A percentile compares a stretch with the other conserved stretches of the same genome.
phyloP scores from a whole-genome alignment of 2,329 filamentous ascomycete species.

The Colletotrichum spinosum region DNA sequence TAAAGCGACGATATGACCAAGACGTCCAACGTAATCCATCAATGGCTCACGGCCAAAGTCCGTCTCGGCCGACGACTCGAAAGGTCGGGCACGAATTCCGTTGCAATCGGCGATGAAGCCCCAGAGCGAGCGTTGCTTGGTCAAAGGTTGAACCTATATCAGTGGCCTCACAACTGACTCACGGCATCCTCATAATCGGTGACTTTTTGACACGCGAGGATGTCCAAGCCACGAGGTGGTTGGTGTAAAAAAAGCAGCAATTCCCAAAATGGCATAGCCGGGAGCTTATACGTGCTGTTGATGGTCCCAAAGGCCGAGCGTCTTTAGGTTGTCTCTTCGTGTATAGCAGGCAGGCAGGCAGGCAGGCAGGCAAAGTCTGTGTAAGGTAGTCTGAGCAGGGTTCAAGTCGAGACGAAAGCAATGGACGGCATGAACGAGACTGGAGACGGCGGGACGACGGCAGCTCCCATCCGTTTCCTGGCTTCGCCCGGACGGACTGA shows the following conservation, averaged over 20 bases:
- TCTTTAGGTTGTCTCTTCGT: constrained; percentile 6
- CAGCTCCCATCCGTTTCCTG: constrained; percentile 2
- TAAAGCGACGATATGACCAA: neutral
- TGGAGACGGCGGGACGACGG: neutral
- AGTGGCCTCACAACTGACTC: neutral
- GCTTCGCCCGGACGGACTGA: neutral
- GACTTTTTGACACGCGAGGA: constrained; percentile 18
- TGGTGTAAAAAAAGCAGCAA: constrained; percentile 24
- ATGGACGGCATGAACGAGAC: too few species aligned
- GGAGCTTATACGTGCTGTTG: neutral
- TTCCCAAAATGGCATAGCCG: constrained; percentile 8
- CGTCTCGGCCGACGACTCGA: constrained; percentile 2
- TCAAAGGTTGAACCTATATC: neutral
- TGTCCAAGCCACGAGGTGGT: constrained; percentile 11
- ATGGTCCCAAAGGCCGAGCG: neutral
- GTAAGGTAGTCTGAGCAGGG: too few species aligned
- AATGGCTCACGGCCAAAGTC: neutral
- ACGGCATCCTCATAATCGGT: neutral
- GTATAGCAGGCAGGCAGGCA: neutral
- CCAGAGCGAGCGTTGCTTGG: neutral
- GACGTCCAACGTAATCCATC: too few species aligned
- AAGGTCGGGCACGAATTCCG: neutral
- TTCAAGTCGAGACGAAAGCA: too few species aligned
- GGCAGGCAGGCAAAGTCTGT: too few species aligned
- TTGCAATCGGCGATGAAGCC: constrained; percentile 16